Conservation (phyloP, 306 rosid genomes). For the Prunus mira region DNA sequence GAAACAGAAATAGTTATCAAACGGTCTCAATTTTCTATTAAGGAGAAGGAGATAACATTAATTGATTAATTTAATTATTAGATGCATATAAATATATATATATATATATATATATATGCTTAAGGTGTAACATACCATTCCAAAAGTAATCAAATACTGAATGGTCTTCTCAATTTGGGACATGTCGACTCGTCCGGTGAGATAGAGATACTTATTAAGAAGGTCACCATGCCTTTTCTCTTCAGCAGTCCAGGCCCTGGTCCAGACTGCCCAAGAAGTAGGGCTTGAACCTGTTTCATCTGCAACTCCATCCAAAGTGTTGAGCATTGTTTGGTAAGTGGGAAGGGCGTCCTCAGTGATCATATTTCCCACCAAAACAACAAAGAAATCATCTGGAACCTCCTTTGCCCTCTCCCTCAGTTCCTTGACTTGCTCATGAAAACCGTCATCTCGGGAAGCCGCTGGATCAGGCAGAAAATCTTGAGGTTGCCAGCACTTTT, state of each 20-base stretch:
- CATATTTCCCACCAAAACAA: constrained; percentile 37
- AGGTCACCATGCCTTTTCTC: constrained; percentile 94
- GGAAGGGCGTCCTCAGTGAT: too few relatives aligned
- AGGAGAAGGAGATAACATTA: too few relatives aligned
- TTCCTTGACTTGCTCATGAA: constrained; percentile 79
- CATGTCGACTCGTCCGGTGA: constrained; percentile 88
- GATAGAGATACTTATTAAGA: constrained; percentile 88
- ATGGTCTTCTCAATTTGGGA: constrained; percentile 86
- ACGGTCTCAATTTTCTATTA: too few relatives aligned
- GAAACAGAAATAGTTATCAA: too few relatives aligned
- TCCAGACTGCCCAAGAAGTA: constrained; percentile 88
- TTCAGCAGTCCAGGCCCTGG: constrained; percentile 98
- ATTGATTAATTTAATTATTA: too few relatives aligned
- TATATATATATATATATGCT: too few relatives aligned
- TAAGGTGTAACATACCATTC: constrained; percentile 50
- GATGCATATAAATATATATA: too few relatives aligned
- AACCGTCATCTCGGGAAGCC: constrained; percentile 44
- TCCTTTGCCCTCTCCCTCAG: constrained; percentile 73
- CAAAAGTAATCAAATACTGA: constrained; percentile 86
- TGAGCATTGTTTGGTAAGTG: too few relatives aligned
- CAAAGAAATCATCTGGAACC: constrained; percentile 86
- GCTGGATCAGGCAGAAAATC: constrained; percentile 83
- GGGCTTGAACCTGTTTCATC: constrained; percentile 95
- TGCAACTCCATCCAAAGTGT: constrained; percentile 64
- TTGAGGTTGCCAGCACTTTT: constrained; percentile 94